Evolutionary conservation across 345 rosid species (phyloP).

Genomic region (Hibiscus trionum): DNA sequence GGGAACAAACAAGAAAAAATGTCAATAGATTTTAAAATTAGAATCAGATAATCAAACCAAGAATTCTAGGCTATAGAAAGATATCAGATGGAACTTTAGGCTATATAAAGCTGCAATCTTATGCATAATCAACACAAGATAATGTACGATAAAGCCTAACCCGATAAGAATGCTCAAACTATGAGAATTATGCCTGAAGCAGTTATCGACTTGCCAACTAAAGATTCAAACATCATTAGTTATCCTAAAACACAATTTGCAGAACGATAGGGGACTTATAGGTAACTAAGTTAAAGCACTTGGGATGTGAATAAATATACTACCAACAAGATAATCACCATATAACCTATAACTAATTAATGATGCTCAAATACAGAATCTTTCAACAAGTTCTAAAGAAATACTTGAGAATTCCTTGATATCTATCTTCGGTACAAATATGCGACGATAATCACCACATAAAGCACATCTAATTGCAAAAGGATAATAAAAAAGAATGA

Average conservation of each 20-base stretch:
- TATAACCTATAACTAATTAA: no score
- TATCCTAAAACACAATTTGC: background rate
- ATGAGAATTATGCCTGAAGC: background rate
- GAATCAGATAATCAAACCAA: background rate
- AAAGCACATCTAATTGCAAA: background rate
- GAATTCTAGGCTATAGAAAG: constrained; percentile 3
- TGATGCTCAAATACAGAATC: background rate
- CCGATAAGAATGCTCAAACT: background rate
- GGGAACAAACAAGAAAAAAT: background rate
- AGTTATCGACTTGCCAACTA: background rate
- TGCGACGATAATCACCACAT: background rate
- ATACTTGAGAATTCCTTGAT: background rate
- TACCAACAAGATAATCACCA: background rate
- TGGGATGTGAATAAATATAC: background rate
- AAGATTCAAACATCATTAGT: background rate
- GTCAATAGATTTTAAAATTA: background rate
- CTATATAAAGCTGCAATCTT: background rate
- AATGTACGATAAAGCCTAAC: background rate
- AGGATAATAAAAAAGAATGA: background rate
- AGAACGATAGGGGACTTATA: background rate
- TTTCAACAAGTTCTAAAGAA: background rate
- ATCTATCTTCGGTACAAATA: background rate
- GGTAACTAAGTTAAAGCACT: background rate
- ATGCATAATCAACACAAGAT: background rate
- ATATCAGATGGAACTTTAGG: background rate